phyloP scores from a whole-genome alignment of 2,329 filamentous ascomycete genomes.

The Nemania bipapillata region DNA sequence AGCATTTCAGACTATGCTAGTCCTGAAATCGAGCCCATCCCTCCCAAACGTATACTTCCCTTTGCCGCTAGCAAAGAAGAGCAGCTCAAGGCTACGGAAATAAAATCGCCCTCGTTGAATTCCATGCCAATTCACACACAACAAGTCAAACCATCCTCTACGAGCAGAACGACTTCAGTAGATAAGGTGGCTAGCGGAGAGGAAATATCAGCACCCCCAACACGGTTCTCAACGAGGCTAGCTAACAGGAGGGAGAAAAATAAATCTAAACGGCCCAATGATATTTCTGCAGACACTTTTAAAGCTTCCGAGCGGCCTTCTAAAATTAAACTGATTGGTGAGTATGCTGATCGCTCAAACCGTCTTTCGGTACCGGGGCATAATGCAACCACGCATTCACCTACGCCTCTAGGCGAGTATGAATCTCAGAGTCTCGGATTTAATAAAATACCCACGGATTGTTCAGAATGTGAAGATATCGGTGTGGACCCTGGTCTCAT shows the following conservation, averaged over 20 bases:
- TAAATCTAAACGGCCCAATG: not conserved
- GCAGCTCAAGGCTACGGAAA: not conserved
- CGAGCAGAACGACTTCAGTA: not conserved
- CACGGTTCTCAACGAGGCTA: not conserved
- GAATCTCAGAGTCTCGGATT: not conserved
- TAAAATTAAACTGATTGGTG: constrained; percentile 13
- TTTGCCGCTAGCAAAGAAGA: constrained; percentile 3
- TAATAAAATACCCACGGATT: not conserved
- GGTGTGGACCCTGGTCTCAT: not conserved
- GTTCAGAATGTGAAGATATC: not conserved
- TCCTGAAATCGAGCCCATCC: constrained; percentile 1
- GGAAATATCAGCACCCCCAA: not conserved
- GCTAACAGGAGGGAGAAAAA: not conserved
- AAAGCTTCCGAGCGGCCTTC: not conserved
- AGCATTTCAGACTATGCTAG: not conserved
- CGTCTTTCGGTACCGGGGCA: not conserved
- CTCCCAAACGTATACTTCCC: constrained; percentile 29
- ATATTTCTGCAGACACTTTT: not conserved
- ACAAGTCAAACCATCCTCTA: not conserved
- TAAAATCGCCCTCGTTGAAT: constrained; percentile 1
- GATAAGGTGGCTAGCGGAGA: not conserved
- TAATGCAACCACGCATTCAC: not conserved
- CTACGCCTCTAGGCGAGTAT: not conserved
- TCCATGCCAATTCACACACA: not conserved
- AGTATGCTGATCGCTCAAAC: not conserved